These are phyloP conservation scores for Camelina hispida DNA, from an alignment of 345 rosid genomes.

Conservation along the genomic window DNA sequence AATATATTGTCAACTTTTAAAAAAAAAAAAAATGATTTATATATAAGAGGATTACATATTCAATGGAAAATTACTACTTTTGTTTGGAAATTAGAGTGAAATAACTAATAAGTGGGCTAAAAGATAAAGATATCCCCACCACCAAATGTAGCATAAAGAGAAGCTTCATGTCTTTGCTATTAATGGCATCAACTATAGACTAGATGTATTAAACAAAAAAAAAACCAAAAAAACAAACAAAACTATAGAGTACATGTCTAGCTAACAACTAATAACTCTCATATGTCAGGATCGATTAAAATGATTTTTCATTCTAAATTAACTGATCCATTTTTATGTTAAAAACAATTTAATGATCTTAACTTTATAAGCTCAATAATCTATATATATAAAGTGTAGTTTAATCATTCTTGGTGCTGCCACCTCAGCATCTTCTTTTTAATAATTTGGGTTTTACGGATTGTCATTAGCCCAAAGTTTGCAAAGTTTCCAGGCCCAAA, in stretches of 20 bases:
- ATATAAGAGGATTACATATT: neutral
- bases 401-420: too few species aligned
- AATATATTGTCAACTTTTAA: neutral
- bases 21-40: neutral
- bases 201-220: neutral
- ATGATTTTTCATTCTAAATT: neutral
- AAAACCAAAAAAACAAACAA: neutral
- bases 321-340: neutral
- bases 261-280: neutral
- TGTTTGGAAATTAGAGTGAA: constrained; percentile 7
- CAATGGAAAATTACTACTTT: neutral
- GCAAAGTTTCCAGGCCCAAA: too few species aligned
- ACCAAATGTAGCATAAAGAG: constrained; percentile 33
- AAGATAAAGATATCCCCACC: constrained; percentile 23
- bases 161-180: constrained; percentile 33
- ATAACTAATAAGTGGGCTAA: constrained; percentile 10
- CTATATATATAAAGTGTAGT: too few species aligned
- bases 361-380: neutral
- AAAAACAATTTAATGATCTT: neutral
- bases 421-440: too few species aligned
- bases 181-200: constrained; percentile 26
- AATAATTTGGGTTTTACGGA: too few species aligned
- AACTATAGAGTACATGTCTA: neutral
- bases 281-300: neutral
- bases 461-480: too few species aligned